Evolutionary conservation across 163 green algal species (phyloP).

Genomic region (Scenedesmus sp.): DNA sequence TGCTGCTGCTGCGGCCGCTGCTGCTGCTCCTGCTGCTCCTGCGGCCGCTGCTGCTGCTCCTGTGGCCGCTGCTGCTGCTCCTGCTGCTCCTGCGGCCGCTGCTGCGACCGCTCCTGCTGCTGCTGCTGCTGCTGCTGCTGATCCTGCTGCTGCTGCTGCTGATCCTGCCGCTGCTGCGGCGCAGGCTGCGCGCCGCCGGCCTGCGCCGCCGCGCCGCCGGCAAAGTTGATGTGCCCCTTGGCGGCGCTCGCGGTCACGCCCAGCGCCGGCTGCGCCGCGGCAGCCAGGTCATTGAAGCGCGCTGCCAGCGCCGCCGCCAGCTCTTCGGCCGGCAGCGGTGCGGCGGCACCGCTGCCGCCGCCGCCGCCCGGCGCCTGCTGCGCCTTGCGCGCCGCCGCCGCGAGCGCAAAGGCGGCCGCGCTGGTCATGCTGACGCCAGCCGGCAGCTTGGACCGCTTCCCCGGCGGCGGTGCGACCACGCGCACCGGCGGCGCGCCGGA

Average conservation of each 20-base stretch:
- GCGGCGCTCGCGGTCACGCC: background rate
- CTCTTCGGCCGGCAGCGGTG: background rate
- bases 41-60: background rate
- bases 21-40: background rate
- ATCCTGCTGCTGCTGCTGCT: conserved; percentile 34
- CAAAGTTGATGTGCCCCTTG: conserved; percentile 22
- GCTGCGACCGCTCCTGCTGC: background rate
- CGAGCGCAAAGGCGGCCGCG: conserved; percentile 7
- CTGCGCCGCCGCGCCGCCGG: background rate
- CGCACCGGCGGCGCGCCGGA: conserved; percentile 3
- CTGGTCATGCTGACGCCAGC: background rate
- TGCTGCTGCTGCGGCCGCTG: background rate
- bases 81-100: background rate
- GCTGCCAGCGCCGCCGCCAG: conserved; percentile 2
- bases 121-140: background rate
- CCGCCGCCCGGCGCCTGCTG: conserved; percentile 4
- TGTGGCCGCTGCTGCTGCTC: conserved; percentile 7
- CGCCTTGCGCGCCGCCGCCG: conserved; percentile 24
- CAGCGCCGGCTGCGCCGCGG: background rate
- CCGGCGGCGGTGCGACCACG: conserved; percentile 1
- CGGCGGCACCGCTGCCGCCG: background rate
- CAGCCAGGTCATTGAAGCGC: conserved; percentile 6
- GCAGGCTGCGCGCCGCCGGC: background rate
- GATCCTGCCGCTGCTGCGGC: conserved; percentile 15
- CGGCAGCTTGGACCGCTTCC: conserved; percentile 15